These are phyloP conservation scores for Tolypocladium guangdongense DNA, from an alignment of 2,329 filamentous ascomycete species.

Conservation along the genomic window DNA sequence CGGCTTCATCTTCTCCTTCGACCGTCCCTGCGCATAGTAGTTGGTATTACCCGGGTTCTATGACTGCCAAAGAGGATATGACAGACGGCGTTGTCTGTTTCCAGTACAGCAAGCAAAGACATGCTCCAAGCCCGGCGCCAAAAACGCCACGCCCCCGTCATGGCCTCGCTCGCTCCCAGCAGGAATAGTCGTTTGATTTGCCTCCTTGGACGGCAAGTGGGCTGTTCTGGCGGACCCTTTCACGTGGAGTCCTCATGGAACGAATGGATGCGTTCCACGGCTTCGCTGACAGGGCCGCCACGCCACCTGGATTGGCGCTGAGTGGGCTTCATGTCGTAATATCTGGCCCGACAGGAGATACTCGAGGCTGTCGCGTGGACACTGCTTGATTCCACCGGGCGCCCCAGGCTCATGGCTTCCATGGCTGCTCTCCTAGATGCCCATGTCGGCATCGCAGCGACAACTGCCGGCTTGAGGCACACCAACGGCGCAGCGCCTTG, in stretches of 20 bases:
- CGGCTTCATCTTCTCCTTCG: not conserved
- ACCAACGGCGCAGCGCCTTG: not conserved
- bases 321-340: not conserved
- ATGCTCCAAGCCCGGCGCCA: not conserved
- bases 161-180: not conserved
- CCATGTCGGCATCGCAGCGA: not conserved
- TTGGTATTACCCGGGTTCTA: not conserved
- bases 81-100: not conserved
- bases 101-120: not conserved
- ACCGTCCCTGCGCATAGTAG: not conserved
- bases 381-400: not conserved
- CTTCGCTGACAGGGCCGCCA: not conserved
- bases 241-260: slow-evolving; percentile 5
- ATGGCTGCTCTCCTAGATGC: not conserved
- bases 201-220: too few relatives aligned
- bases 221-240: not conserved
- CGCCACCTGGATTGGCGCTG: too few relatives aligned
- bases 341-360: not conserved
- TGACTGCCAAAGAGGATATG: not conserved
- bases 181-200: too few relatives aligned
- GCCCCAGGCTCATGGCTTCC: not conserved
- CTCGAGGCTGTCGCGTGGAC: not conserved
- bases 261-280: slow-evolving; percentile 6
- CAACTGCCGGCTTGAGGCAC: not conserved
- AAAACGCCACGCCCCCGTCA: not conserved